Base-by-base conservation (phyloP, 345 rosid species). In the Linum lewisii region DNA sequence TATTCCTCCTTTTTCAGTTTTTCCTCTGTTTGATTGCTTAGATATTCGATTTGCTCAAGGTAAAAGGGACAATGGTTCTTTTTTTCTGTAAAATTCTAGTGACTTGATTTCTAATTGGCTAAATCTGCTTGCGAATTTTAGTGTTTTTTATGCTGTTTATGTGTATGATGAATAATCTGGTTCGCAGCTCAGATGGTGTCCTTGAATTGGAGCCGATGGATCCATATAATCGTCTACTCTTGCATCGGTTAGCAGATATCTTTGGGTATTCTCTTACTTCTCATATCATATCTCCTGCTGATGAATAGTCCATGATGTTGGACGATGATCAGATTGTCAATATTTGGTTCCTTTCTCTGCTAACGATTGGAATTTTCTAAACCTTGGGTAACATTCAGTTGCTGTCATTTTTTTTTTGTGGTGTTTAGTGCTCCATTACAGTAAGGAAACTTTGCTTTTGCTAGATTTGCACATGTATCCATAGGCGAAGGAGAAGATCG, bases 141-240 rank as follows among this genome's bases (percentile, higher is more conserved):
- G n/a, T n/a, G n/a, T 44, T 44, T 18, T 55, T 63, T 29, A 65
- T 55, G 15, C 24, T 23, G 36, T 19, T 14, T 10, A 20, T 2
- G n/a, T n/a, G n/a, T n/a, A n/a, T n/a, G n/a, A n/a, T 13, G 59
- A 57, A 44, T 25, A 42, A 58, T 8, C 58, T 63, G 50, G 47
- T 50, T 49, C 72, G 74, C 82, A 84, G 91, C 61, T 54, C 73
- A 61, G 81, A 80, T 59, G 82, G 76, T 64, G 55, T 78, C 45
- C 71, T 82, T 19, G 82, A 84, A 65, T 69, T 84, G 80, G 84
- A 84, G 69, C 85, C 91, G 20, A 82, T 82, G 91, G 76, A 78
- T 65, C 61, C 91, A 15, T 84, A 84, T 63, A 78, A 60, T 49
- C 85, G 91, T 11, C 87, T 82, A 63, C 85, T 84, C 24, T 29